phyloP scores from a whole-genome alignment of 1,139 yeast species.

The Magnusiomyces fungicola region DNA sequence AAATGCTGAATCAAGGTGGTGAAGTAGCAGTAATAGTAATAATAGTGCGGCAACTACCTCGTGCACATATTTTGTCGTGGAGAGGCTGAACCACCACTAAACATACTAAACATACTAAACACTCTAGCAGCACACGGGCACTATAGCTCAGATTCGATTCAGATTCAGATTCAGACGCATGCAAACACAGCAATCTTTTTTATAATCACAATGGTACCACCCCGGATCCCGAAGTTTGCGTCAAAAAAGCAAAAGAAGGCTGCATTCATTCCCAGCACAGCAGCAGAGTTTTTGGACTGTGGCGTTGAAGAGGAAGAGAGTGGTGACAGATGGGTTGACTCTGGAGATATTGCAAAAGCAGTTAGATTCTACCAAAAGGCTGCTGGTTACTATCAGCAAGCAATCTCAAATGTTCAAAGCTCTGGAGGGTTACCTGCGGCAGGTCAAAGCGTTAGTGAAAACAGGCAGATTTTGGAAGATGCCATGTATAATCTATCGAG shows the following conservation, averaged over 20 bases:
- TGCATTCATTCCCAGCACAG: constrained; percentile 16
- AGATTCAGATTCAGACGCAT: not conserved
- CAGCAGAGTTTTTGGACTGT: constrained; percentile 23
- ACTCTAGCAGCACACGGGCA: no score
- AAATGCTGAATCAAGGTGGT: no score
- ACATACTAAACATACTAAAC: no score
- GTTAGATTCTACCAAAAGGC: constrained; percentile 28
- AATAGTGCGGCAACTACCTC: no score
- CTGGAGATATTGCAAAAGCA: constrained; percentile 28
- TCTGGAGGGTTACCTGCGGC: no score
- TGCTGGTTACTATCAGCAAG: constrained; percentile 18
- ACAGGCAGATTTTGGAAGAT: constrained; percentile 17
- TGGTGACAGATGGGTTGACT: constrained; percentile 29
- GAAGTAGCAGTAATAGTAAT: no score
- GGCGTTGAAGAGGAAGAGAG: constrained; percentile 27
- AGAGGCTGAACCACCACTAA: no score
- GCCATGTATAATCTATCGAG: constrained; percentile 26
- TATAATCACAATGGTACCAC: constrained; percentile 1
- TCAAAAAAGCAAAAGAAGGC: constrained; percentile 10
- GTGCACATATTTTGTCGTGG: no score
- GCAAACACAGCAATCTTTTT: not conserved
- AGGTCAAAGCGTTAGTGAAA: not conserved
- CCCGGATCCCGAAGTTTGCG: constrained; percentile 7
- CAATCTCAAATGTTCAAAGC: constrained; percentile 15
- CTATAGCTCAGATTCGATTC: no score